Conservation (phyloP, 805 yeast species). For the Pichia rugopelliculosa region DNA sequence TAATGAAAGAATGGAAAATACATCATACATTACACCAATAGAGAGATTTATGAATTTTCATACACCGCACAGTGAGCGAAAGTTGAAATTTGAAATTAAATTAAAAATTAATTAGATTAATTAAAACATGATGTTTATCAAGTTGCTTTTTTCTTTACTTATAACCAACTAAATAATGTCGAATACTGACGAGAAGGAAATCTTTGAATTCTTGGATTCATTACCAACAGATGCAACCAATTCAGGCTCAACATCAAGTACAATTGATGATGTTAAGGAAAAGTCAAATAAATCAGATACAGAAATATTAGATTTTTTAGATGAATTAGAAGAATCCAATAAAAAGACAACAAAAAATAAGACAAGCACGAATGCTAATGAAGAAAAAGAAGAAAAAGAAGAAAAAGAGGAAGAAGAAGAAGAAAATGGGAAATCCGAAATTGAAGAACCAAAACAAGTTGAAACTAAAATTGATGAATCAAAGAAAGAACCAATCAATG, state of each 20-base stretch:
- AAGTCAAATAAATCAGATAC: constrained; percentile 36
- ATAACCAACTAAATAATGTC: too few species aligned
- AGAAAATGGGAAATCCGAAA: neutral
- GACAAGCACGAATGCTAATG: neutral
- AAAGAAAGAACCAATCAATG: neutral
- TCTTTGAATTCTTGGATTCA: constrained; percentile 71
- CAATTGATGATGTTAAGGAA: neutral
- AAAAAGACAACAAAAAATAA: neutral
- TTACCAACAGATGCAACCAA: constrained; percentile 48
- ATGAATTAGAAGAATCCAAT: constrained; percentile 51
- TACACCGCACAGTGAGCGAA: too few species aligned
- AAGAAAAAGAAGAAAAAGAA: neutral
- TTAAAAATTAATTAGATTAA: too few species aligned
- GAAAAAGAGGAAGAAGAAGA: neutral
- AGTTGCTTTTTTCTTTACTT: too few species aligned
- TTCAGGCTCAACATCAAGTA: constrained; percentile 11
- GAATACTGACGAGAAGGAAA: constrained; percentile 53
- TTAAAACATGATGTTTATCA: too few species aligned
- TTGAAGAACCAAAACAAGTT: neutral
- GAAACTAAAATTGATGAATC: neutral
- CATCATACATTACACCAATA: neutral
- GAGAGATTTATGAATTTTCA: too few species aligned
- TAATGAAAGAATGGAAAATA: too few species aligned
- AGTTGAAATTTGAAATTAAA: too few species aligned
- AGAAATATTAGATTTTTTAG: constrained; percentile 50